Evolutionary conservation across 257 asterid species (phyloP).

Genomic region (Scutellaria galericulata): DNA sequence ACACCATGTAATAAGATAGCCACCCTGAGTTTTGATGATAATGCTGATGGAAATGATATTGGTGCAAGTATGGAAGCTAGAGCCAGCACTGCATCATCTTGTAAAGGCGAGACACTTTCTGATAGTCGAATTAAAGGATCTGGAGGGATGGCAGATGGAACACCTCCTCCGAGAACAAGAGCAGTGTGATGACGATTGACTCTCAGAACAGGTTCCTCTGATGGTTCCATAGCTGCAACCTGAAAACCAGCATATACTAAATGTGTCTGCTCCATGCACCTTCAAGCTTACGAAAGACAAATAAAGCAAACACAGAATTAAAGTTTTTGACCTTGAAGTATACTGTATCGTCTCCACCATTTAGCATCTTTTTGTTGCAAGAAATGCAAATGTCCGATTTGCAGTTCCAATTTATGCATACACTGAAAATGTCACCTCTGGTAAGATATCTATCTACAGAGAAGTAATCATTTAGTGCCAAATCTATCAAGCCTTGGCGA

Average conservation of each 20-base stretch:
- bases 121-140: conserved; percentile 58
- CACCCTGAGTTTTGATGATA: conserved; percentile 86
- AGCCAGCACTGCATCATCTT: conserved; percentile 58
- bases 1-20: conserved; percentile 78
- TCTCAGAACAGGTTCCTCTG: conserved; percentile 70
- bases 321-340: conserved; percentile 73
- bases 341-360: conserved; percentile 53
- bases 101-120: conserved; percentile 58
- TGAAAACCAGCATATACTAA: conserved; percentile 42
- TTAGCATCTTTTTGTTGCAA: conserved; percentile 64
- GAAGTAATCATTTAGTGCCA: conserved; percentile 74
- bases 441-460: conserved; percentile 82
- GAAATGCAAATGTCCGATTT: conserved; percentile 71
- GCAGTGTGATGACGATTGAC: conserved; percentile 81
- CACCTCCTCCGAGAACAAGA: conserved; percentile 90
- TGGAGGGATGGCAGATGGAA: conserved; percentile 83
- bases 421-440: conserved; percentile 74
- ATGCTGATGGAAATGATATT: conserved; percentile 78
- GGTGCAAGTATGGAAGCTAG: conserved; percentile 87
- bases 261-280: conserved; percentile 24
- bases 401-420: conserved; percentile 83
- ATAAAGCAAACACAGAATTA: conserved; percentile 14
- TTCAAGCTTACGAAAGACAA: conserved; percentile 23
- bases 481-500: conserved; percentile 84
- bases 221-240: conserved; percentile 92